Percentiles rank a stretch among this genome's conserved stretches.
Conservation (phyloP, 116 monocot genomes). For the Thalassia testudinum region DNA sequence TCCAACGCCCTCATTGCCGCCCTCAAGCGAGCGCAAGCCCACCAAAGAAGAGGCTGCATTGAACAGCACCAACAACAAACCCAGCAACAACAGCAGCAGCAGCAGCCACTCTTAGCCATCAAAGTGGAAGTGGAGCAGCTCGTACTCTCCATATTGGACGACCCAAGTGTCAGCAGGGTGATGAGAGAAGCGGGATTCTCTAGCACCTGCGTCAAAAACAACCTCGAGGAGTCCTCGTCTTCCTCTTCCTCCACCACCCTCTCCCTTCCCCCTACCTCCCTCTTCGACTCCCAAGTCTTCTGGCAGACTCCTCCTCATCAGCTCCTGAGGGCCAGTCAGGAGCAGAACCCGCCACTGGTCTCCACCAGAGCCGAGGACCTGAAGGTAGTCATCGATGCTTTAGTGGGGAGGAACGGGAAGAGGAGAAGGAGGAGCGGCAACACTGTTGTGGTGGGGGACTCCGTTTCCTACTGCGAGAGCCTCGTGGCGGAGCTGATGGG, state of each 20-base stretch:
- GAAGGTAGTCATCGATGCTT: conserved; percentile 39
- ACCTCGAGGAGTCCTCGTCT: conserved; percentile 41
- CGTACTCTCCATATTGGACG: conserved; percentile 79
- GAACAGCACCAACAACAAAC: conserved; percentile 56
- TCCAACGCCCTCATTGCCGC: conserved; percentile 93
- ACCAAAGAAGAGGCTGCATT: conserved; percentile 79
- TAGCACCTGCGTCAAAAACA: conserved; percentile 64
- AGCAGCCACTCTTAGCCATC: conserved; percentile 52
- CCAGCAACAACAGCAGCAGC: conserved; percentile 30
- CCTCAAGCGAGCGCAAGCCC: conserved; percentile 88
- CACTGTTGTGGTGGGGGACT: conserved; percentile 63
- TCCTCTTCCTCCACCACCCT: conserved; percentile 7
- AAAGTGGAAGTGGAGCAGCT: conserved; percentile 95
- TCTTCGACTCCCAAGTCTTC: conserved; percentile 24
- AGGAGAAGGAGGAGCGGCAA: conserved; percentile 17
- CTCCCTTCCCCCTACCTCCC: conserved; percentile 11
- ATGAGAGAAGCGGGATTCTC: conserved; percentile 97
- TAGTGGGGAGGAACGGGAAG: conserved; percentile 37
- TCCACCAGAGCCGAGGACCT: conserved; percentile 45
- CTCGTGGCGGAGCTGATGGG: conserved; percentile 40
- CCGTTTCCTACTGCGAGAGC: conserved; percentile 35
- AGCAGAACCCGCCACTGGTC: conserved; percentile 9
- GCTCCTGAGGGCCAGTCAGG: not conserved
- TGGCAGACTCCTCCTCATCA: conserved; percentile 24
- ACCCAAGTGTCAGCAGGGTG: conserved; percentile 91